A percentile compares a stretch with the other conserved stretches of the same genome.
phyloP scores from a whole-genome alignment of 2,329 filamentous ascomycete species.

The Dendryphion nanum region DNA sequence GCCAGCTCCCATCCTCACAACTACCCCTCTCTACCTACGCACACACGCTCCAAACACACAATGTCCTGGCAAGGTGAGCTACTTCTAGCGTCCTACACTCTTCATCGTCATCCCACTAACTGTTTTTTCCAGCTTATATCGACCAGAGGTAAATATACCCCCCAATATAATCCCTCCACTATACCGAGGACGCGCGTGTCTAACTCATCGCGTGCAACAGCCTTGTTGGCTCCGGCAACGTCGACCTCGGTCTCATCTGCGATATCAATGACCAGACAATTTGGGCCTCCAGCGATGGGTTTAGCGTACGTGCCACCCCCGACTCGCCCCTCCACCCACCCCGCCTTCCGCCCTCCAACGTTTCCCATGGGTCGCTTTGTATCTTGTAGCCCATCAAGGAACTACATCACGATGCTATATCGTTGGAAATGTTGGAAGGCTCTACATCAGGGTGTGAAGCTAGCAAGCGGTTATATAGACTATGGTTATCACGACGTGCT shows the following conservation, averaged over 20 bases:
- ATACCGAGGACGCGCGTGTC: too few relatives aligned
- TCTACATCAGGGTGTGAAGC: too few relatives aligned
- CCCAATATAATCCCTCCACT: constrained; percentile 2
- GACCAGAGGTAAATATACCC: constrained; percentile 35
- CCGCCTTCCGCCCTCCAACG: too few relatives aligned
- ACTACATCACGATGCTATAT: too few relatives aligned
- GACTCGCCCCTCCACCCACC: too few relatives aligned
- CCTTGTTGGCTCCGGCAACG: constrained; percentile 44
- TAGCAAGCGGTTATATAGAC: constrained; percentile 9
- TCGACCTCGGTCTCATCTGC: constrained; percentile 52
- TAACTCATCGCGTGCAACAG: constrained; percentile 16
- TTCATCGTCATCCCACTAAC: background rate
- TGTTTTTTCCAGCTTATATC: constrained; percentile 41
- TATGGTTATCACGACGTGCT: constrained; percentile 4
- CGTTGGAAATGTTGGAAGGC: too few relatives aligned
- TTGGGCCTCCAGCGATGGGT: constrained; percentile 83
- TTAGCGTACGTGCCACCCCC: constrained; percentile 68
- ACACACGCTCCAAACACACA: constrained; percentile 29
- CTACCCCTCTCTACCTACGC: constrained; percentile 15
- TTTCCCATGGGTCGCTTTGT: too few relatives aligned
- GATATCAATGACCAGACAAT: constrained; percentile 53
- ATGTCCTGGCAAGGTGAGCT: constrained; percentile 47
- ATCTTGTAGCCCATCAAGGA: too few relatives aligned
- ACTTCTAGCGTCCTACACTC: background rate
- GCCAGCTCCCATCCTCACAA: too few relatives aligned